Percentiles rank a stretch among this genome's conserved stretches.
Evolutionary conservation across 2,329 filamentous ascomycete species (phyloP).

Genomic region (Verticillium tricorpus): DNA sequence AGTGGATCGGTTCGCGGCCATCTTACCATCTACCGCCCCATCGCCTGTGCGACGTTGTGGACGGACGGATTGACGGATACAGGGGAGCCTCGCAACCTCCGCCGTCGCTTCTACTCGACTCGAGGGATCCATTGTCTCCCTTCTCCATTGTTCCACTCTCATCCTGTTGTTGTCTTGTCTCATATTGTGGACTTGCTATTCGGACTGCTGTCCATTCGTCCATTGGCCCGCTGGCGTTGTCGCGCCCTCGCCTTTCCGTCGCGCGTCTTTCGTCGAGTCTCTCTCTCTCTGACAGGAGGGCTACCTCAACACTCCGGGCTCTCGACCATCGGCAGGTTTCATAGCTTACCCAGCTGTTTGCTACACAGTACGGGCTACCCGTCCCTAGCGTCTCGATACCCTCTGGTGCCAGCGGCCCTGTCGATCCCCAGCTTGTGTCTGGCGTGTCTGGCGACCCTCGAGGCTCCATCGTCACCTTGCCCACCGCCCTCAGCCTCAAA

Average conservation of each 20-base stretch:
- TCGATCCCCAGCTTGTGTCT: neutral
- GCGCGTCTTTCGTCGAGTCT: neutral
- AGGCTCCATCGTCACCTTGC: neutral
- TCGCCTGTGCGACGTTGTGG: constrained; percentile 13
- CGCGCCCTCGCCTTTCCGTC: neutral
- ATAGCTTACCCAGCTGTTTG: neutral
- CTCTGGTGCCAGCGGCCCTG: neutral
- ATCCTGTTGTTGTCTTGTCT: neutral
- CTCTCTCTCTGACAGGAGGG: neutral
- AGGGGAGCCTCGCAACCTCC: neutral
- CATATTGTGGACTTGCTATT: neutral
- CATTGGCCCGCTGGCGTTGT: neutral
- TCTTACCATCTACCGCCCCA: constrained; percentile 7
- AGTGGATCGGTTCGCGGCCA: neutral
- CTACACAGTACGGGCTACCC: neutral
- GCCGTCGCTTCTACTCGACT: neutral
- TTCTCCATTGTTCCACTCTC: neutral
- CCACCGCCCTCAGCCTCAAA: neutral
- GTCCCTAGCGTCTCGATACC: neutral
- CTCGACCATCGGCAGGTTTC: neutral
- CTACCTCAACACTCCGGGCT: neutral
- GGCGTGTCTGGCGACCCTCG: neutral
- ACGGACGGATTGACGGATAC: neutral
- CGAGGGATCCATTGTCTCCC: neutral
- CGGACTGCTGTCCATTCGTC: neutral